Evolutionary conservation across 805 yeast species (phyloP), one percentile per base, ranked within the genome.

Genomic region (Candida boleticola): DNA sequence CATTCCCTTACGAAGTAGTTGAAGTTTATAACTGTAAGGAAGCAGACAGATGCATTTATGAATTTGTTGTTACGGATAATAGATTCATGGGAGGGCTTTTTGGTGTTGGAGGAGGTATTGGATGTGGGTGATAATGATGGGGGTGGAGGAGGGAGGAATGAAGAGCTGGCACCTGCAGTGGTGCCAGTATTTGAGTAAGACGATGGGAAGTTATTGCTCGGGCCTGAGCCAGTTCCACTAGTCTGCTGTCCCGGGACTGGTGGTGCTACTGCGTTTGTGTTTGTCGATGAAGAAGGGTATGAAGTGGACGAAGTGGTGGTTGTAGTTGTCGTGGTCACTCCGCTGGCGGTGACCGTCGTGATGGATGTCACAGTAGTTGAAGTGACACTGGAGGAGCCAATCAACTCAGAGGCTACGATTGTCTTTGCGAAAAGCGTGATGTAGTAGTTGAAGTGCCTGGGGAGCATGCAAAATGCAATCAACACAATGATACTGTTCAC

Each of bases 331-430:
- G 57, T 55, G 39, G 56, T 53, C 16, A 16, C 22, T 13, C 31
- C 31, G n/a, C 27, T 18, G 4, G 30, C 20, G 13, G 38, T 23
- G 11, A 22, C 31, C 5, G 39, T 26, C 9, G 29, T 22, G 25
- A 29, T 16, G 11, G 35, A 30, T n/a, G 35, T 38, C 10, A 22
- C 29, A 4, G 29, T 27, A 11, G 39, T 26, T 6, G 43, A 48
- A 34, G 56, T 57, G 10, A 58, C 51, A 13, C 58, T 43, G 17
- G 55, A 43, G 11, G 60, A 48, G 18, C 67, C 68, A 20, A 62
- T 57, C 27, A 63, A 47, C 25, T 60, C 57, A 26, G 59, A 53
- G 3, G 68, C 58, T 11, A 63, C 45, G n/a, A 63, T 58, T 16
- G 63, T 54, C 36, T 61, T 58, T 20, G 67, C 61, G 40, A 63